Conservation (phyloP, 805 yeast genomes). For the Yamadazyma akitaensis region DNA sequence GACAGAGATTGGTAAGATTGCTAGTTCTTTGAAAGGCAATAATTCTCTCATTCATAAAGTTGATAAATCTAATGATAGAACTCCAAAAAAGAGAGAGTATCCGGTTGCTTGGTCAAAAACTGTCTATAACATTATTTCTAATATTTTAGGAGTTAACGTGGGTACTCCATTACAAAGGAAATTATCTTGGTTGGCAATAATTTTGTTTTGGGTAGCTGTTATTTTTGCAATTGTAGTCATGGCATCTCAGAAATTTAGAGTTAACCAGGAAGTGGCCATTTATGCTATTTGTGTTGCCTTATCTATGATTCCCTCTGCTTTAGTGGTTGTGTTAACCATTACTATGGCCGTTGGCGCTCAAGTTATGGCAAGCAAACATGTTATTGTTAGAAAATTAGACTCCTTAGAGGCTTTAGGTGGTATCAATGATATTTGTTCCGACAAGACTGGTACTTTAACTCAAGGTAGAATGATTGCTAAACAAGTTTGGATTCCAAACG, state of each 20-base stretch:
- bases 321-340: conserved; percentile 37
- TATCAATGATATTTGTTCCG: conserved; percentile 38
- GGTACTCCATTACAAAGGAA: conserved; percentile 47
- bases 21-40: conserved; percentile 27
- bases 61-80: conserved; percentile 36
- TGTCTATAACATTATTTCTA: conserved; percentile 38
- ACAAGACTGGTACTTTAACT: conserved; percentile 39
- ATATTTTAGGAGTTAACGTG: conserved; percentile 45
- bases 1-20: conserved; percentile 44
- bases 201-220: conserved; percentile 46
- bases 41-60: conserved; percentile 24
- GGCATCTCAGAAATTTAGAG: conserved; percentile 33
- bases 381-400: conserved; percentile 36
- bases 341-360: conserved; percentile 42
- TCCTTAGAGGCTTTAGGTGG: conserved; percentile 40
- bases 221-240: conserved; percentile 37
- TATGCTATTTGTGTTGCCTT: conserved; percentile 41
- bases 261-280: conserved; percentile 34
- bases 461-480: conserved; percentile 38
- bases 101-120: conserved; percentile 36
- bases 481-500: conserved; percentile 33
- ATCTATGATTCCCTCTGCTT: conserved; percentile 39
- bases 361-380: conserved; percentile 34
- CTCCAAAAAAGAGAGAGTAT: conserved; percentile 36
- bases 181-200: conserved; percentile 48